These are phyloP conservation scores for Sphaerosporella brunnea DNA, from an alignment of 495 filamentous ascomycete genomes.

Conservation along the genomic window DNA sequence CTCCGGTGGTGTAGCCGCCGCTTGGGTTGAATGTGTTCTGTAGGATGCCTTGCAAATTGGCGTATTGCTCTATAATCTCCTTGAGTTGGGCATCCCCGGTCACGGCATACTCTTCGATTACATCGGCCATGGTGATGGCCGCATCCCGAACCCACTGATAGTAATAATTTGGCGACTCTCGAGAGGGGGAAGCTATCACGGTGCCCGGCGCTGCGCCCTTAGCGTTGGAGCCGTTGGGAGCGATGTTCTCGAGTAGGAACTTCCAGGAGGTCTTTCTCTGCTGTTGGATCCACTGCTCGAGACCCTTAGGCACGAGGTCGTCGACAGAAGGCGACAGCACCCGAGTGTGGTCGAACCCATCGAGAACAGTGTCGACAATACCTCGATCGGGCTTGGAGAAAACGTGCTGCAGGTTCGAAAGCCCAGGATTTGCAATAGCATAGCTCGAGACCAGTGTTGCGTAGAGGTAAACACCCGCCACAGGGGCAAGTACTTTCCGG, in stretches of 20 bases:
- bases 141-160: conserved; percentile 61
- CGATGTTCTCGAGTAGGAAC: conserved; percentile 42
- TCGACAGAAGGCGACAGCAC: neutral
- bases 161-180: conserved; percentile 36
- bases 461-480: neutral
- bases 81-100: conserved; percentile 32
- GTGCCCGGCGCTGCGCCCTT: conserved; percentile 33
- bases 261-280: conserved; percentile 32
- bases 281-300: conserved; percentile 27
- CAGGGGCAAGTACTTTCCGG: neutral
- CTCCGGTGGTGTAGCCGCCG: conserved; percentile 23
- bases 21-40: conserved; percentile 19
- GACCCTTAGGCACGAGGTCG: neutral
- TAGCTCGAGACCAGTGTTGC: neutral
- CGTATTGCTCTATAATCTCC: conserved; percentile 17
- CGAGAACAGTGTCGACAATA: neutral
- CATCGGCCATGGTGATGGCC: conserved; percentile 40
- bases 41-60: conserved; percentile 26
- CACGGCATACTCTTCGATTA: conserved; percentile 40
- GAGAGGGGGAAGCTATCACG: conserved; percentile 40
- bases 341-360: neutral
- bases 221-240: conserved; percentile 32
- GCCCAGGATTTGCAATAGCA: neutral
- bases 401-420: neutral
- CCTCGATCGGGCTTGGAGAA: neutral